These are phyloP conservation scores for Jimgerdemannia lactiflua DNA, from an alignment of 192 early-diverging fungal genomes.

Conservation along the genomic window DNA sequence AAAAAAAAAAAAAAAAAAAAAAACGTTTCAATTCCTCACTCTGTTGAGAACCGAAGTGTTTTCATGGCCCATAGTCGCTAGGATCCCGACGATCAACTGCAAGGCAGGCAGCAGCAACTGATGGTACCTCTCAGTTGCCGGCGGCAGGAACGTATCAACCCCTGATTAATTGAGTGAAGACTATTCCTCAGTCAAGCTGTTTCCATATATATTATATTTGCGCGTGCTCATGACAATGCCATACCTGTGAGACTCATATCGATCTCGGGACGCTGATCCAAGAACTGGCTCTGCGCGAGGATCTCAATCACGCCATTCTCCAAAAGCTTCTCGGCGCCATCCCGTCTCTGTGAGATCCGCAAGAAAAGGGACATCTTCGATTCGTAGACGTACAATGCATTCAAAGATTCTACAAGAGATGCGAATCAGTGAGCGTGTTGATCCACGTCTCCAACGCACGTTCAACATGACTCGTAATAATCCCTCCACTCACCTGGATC, in stretches of 20 bases:
- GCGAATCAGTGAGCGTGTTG: not conserved
- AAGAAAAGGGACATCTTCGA: conserved; percentile 80
- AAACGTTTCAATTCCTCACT: not conserved
- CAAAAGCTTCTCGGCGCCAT: conserved; percentile 75
- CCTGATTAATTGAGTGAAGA: not conserved
- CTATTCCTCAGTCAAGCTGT: not conserved
- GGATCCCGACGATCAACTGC: conserved; percentile 11
- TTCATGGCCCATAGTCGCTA: conserved; percentile 1
- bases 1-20: not conserved
- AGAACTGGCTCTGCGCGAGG: conserved; percentile 66
- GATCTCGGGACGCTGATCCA: conserved; percentile 62
- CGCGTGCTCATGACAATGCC: not conserved
- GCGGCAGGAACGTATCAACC: not conserved
- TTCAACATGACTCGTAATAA: not conserved
- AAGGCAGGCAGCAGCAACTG: conserved; percentile 15
- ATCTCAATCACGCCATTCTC: conserved; percentile 79
- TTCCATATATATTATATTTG: too few relatives aligned
- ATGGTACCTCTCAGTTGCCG: conserved; percentile 3
- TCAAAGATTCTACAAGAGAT: conserved; percentile 38
- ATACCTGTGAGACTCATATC: not conserved
- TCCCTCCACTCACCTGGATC: conserved; percentile 26
- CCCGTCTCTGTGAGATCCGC: conserved; percentile 67
- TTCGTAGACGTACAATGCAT: conserved; percentile 72
- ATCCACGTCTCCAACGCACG: not conserved
- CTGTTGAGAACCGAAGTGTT: conserved; percentile 8